These are phyloP conservation scores for Guadua angustifolia DNA, from an alignment of 176 grass and related monocot genomes.

Conservation along the genomic window DNA sequence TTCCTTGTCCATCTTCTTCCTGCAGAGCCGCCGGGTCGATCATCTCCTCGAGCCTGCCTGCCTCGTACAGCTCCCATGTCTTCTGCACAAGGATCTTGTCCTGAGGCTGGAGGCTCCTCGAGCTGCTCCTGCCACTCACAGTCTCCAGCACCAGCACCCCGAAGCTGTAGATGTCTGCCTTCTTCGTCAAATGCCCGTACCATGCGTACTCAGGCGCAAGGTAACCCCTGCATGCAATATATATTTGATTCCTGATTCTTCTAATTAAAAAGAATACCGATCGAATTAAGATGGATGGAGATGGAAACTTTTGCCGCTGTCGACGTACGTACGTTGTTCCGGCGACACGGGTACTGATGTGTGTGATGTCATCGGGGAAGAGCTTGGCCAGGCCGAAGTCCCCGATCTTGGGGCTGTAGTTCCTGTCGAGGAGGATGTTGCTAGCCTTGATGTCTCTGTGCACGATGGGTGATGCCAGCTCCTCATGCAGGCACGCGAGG, in stretches of 20 bases:
- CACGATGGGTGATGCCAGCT: background rate
- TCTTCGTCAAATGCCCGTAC: slow-evolving; percentile 27
- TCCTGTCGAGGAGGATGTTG: slow-evolving; percentile 23
- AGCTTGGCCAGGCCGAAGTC: slow-evolving; percentile 49
- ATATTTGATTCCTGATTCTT: too few relatives aligned
- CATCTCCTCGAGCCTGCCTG: slow-evolving; percentile 42
- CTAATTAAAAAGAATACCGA: too few relatives aligned
- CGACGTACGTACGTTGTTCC: background rate
- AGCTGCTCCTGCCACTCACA: slow-evolving; percentile 16
- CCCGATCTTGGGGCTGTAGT: slow-evolving; percentile 35
- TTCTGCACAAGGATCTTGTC: background rate
- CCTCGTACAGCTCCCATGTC: slow-evolving; percentile 50
- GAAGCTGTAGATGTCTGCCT: slow-evolving; percentile 44
- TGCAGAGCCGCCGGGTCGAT: slow-evolving; percentile 38
- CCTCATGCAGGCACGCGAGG: slow-evolving; percentile 33
- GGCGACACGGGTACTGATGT: slow-evolving; percentile 35
- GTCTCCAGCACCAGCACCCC: slow-evolving; percentile 39
- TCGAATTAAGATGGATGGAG: too few relatives aligned
- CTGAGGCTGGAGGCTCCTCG: slow-evolving; percentile 11
- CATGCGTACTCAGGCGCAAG: slow-evolving; percentile 41
- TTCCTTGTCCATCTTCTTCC: background rate
- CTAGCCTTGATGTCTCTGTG: slow-evolving; percentile 36
- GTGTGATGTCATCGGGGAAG: slow-evolving; percentile 15
- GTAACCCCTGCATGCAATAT: slow-evolving; percentile 11
- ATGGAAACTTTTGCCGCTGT: too few relatives aligned